phyloP scores from a whole-genome alignment of 1,139 yeast species.

The Yamadazyma oceani region DNA sequence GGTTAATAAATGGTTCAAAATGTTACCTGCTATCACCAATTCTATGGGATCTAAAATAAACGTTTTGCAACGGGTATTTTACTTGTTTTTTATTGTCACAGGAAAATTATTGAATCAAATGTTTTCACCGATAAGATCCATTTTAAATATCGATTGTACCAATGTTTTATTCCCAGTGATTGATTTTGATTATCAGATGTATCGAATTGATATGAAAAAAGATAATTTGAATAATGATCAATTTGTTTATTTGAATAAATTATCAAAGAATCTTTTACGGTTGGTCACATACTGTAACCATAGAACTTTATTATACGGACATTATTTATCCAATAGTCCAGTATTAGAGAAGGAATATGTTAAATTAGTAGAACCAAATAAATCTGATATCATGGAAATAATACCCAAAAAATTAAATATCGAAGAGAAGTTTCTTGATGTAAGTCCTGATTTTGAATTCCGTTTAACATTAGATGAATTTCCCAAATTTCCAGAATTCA shows the following conservation, averaged over 20 bases:
- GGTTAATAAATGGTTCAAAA: conserved; percentile 34
- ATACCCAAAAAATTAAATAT: conserved; percentile 23
- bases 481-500: conserved; percentile 25
- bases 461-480: conserved; percentile 21
- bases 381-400: conserved; percentile 21
- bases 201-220: conserved; percentile 17
- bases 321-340: conserved; percentile 22
- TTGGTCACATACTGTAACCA: conserved; percentile 31
- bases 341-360: conserved; percentile 25
- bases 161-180: conserved; percentile 31
- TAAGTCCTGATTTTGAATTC: conserved; percentile 15
- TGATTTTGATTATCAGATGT: conserved; percentile 29
- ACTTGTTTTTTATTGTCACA: conserved; percentile 34
- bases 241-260: conserved; percentile 17
- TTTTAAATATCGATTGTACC: conserved; percentile 37
- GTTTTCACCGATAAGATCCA: conserved; percentile 34
- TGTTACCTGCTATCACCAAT: conserved; percentile 35
- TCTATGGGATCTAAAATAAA: conserved; percentile 28
- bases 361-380: conserved; percentile 13
- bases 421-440: conserved; percentile 20
- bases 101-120: conserved; percentile 36
- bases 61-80: conserved; percentile 34
- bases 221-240: conserved; percentile 20
- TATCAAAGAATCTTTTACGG: conserved; percentile 24
- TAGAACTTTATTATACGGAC: conserved; percentile 27